Percentiles rank a stretch among this genome's conserved stretches.
phyloP scores from a whole-genome alignment of 2,329 filamentous ascomycete species.

The Knufia petricola region DNA sequence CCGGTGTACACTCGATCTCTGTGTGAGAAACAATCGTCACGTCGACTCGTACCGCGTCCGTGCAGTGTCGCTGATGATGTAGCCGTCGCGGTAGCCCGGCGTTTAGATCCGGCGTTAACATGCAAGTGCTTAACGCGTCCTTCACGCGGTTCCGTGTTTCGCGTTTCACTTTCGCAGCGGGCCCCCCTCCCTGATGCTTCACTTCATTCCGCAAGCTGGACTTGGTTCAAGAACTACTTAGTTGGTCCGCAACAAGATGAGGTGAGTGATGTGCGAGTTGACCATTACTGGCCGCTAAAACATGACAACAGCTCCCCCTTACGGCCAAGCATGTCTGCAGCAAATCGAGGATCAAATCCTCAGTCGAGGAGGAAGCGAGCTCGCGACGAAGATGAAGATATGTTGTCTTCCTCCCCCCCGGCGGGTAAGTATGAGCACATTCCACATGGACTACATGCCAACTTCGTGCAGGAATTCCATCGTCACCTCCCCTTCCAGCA shows the following conservation, averaged over 20 bases:
- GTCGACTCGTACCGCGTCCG: too few relatives aligned
- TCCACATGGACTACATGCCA: conserved; percentile 11
- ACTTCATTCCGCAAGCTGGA: neutral
- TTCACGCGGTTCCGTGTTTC: conserved; percentile 10
- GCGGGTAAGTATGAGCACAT: conserved; percentile 35
- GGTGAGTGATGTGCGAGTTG: conserved; percentile 14
- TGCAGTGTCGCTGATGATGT: neutral
- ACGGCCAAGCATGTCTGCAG: conserved; percentile 68
- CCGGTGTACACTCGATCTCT: too few relatives aligned
- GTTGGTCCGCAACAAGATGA: conserved; percentile 1
- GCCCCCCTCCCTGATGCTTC: neutral
- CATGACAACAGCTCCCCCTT: conserved; percentile 60
- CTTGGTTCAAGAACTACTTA: too few relatives aligned
- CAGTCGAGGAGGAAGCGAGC: conserved; percentile 51
- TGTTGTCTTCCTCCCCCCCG: conserved; percentile 47
- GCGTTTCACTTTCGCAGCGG: conserved; percentile 10
- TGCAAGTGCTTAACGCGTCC: conserved; percentile 6
- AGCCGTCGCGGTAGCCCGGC: neutral
- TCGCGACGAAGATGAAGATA: conserved; percentile 56
- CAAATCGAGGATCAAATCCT: conserved; percentile 59
- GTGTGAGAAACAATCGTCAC: too few relatives aligned
- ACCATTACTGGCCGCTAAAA: neutral
- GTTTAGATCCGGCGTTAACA: conserved; percentile 2
- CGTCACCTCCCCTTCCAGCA: conserved; percentile 51
- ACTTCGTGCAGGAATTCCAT: conserved; percentile 36